A percentile compares a stretch with the other conserved stretches of the same genome.
Conservation (phyloP, 441 rosid genomes). For the Corymbia calophylla region DNA sequence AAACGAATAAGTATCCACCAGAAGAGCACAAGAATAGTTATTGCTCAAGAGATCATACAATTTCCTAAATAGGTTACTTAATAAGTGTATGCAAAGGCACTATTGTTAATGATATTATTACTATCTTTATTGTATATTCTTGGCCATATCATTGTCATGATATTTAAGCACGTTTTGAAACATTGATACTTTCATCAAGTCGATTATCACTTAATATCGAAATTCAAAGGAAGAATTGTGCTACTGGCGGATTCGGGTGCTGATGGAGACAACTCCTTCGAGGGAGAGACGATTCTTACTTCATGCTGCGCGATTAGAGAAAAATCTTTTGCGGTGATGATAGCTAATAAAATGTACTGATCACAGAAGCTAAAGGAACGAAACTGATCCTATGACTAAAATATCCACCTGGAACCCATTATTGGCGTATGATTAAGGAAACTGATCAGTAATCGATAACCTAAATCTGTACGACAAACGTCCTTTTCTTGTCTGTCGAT, state of each 20-base stretch:
- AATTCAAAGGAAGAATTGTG: neutral
- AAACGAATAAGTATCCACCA: no score
- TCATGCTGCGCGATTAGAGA: neutral
- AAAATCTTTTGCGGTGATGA: neutral
- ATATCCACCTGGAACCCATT: neutral
- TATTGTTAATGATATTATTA: neutral
- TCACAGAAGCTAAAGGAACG: neutral
- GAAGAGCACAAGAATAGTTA: neutral
- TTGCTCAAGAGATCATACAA: neutral
- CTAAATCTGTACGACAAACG: neutral
- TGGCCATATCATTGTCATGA: neutral
- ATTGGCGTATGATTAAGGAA: neutral
- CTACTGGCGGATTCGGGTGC: neutral
- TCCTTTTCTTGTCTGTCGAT: neutral
- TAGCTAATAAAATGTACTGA: neutral
- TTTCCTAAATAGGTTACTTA: neutral
- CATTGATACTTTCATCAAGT: neutral
- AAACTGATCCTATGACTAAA: neutral
- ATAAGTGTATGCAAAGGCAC: neutral
- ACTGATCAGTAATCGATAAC: neutral
- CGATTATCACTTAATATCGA: neutral
- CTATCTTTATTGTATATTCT: neutral
- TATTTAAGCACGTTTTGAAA: neutral
- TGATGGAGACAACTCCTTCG: neutral
- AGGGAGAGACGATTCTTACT: neutral